Evolutionary conservation across 2,329 filamentous ascomycete species (phyloP), one percentile per base, ranked within the genome.

Genomic region (Ophiostoma pallidulum): DNA sequence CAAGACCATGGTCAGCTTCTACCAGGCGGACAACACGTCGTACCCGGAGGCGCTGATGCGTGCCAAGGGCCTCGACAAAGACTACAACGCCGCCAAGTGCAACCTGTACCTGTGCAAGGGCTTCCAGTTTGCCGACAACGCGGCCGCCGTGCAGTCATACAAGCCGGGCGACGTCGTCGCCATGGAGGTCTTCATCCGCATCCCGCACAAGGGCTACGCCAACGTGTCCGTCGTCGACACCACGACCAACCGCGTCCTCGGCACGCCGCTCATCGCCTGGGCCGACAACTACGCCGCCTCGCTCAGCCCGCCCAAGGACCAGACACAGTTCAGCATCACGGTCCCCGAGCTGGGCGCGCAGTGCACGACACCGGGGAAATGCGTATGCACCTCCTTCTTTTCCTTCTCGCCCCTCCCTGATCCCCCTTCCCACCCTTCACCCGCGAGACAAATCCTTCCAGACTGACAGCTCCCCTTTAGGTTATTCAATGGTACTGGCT

Each of bases 401-500:
- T 31, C 4, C 14, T 19, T 8, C n/a, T 18, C 5, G 18, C 37
- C 12, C 2, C 16, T 40, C 18, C 18, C 24, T 10, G 24, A 28
- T 29, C 19, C n/a, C n/a, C n/a, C n/a, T n/a, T n/a, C n/a, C n/a
- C n/a, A n/a, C n/a, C n/a, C n/a, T n/a, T n/a, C n/a, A n/a, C n/a
- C n/a, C n/a, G n/a, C n/a, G n/a, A n/a, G n/a, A n/a, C n/a, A n/a
- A n/a, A n/a, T n/a, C n/a, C n/a, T n/a, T n/a, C n/a, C n/a, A n/a
- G n/a, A 13, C 20, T 40, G 16, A 37, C 41, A 28, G 10, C 24
- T 6, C 5, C 24, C 5, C 24, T 10, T n/a, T 8, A 61, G 53
- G 74, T 74, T 4, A 66, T 82, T 39, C 78, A 82, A 62, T 80
- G 77, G 76, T 80, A 68, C 62, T 82, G 78, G 78, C 68, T 78